These are phyloP conservation scores for Nidularia pulvinata DNA, from an alignment of 768 basidiomycete genomes.

Conservation along the genomic window DNA sequence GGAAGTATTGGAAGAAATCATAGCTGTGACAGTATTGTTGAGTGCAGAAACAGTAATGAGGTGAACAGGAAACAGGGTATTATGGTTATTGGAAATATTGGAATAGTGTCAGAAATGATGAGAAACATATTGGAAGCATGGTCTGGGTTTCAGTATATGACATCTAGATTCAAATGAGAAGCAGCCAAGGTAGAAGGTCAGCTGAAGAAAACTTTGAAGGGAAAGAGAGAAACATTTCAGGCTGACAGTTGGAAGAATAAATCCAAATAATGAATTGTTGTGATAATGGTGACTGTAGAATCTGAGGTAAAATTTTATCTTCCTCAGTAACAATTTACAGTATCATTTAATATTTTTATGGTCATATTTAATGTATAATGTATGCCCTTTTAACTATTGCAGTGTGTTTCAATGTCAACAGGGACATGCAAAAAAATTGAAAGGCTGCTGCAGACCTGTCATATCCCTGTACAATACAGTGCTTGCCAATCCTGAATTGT, in stretches of 20 bases:
- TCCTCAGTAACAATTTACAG: background rate
- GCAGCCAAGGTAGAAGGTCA: slow-evolving; percentile 7
- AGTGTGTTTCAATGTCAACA: slow-evolving; percentile 14
- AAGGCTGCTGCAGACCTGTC: too few relatives aligned
- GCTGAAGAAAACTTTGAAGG: slow-evolving; percentile 4
- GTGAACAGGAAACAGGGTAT: too few relatives aligned
- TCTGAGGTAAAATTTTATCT: slow-evolving; percentile 12
- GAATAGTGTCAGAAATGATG: too few relatives aligned
- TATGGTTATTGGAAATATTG: too few relatives aligned
- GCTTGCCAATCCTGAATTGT: too few relatives aligned
- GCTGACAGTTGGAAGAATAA: slow-evolving; percentile 27
- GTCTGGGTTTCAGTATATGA: too few relatives aligned
- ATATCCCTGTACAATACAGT: too few relatives aligned
- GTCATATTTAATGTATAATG: slow-evolving; percentile 12
- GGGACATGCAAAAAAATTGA: slow-evolving; percentile 13
- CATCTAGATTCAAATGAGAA: slow-evolving; percentile 7
- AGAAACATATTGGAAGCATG: too few relatives aligned
- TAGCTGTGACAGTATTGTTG: too few relatives aligned
- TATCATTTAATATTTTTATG: background rate
- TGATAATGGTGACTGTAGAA: slow-evolving; percentile 17
- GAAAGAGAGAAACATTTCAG: slow-evolving; percentile 14
- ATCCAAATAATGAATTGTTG: slow-evolving; percentile 15
- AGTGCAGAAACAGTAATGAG: too few relatives aligned
- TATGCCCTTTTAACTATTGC: slow-evolving; percentile 9
- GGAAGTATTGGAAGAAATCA: too few relatives aligned